Base-by-base conservation (phyloP, 352 stramenopile genomes). In the Hyaloperonospora brassicae region DNA sequence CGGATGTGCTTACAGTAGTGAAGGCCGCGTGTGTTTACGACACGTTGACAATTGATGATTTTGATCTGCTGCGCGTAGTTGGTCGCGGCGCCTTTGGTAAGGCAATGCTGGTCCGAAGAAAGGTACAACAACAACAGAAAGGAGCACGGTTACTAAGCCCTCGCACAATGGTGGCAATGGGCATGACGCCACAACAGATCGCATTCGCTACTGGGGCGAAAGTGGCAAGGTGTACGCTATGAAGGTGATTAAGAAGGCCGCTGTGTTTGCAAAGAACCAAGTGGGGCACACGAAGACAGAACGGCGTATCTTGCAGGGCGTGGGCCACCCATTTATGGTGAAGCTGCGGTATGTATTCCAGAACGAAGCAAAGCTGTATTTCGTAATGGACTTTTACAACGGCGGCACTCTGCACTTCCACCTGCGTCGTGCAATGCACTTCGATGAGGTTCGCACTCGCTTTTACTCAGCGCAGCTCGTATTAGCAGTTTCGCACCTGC, bases 61-160 rank as follows among this genome's bases (percentile, higher is more conserved):
- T 99, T 67, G 86, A 98, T 55, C 66, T 98, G 2, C 9, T 99
- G 22, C 95, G 90, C 23, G 95, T 99, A 2, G 95, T 99, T 12
- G 97, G 97, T 4, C 95, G 97, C 62, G 97, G 96, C 24, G 92
- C 91, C 1, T 98, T 98, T 64, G 95, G 95, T 17, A 98, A 98
- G 58, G 95, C 98, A 11, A 90, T 96, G 74, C 57, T 94, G 25
- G 86, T 95, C 5, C 67, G 77, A 17, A 74, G 87, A 44, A 89
- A 87, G 42, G 46, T 70, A 14, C 52, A 52, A 8, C 52, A 66
- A n/a, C 52, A 61, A 22, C 59, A 69, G 36, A 68, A 72, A n/a
- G 61, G 61, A 38, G 50, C 64, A 10, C 56, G 57, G 43, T 48
- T 72, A 50, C 52, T 72, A 47, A 72, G 64, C 50, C 64, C 60